Conservation (phyloP, 345 rosid species). For the Sonneratia alba region DNA sequence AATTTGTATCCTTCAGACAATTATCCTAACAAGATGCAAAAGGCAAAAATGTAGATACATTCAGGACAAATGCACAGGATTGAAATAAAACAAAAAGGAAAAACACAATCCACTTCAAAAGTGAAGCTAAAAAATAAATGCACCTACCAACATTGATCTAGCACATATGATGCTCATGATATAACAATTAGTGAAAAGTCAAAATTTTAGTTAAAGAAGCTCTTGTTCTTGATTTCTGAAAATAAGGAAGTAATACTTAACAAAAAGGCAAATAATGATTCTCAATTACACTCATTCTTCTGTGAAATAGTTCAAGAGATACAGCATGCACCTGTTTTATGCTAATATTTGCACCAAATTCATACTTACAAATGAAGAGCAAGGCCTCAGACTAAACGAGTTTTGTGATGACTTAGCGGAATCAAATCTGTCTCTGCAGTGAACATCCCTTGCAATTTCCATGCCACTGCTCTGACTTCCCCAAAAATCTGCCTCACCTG, state of each 20-base stretch:
- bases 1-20: slow-evolving; percentile 21
- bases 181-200: background rate
- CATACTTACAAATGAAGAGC: slow-evolving; percentile 65
- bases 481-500: slow-evolving; percentile 41
- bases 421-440: slow-evolving; percentile 14
- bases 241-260: background rate
- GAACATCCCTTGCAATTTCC: slow-evolving; percentile 24
- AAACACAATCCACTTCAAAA: background rate
- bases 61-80: background rate
- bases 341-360: background rate
- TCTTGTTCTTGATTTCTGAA: background rate
- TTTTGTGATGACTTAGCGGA: slow-evolving; percentile 21
- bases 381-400: slow-evolving; percentile 38
- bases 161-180: background rate
- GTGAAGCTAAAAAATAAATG: background rate
- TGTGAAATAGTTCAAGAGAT: background rate
- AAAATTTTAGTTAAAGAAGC: background rate
- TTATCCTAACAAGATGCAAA: slow-evolving; percentile 18
- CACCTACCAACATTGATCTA: background rate
- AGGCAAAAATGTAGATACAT: background rate
- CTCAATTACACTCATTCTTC: background rate
- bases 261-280: background rate
- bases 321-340: background rate
- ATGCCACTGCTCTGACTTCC: slow-evolving; percentile 21
- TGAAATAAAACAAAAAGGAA: background rate